Percentiles rank a stretch among this genome's conserved stretches.
These are phyloP conservation scores for Pyrenochaeta sp. DNA, from an alignment of 2,329 filamentous ascomycete species.

Conservation along the genomic window DNA sequence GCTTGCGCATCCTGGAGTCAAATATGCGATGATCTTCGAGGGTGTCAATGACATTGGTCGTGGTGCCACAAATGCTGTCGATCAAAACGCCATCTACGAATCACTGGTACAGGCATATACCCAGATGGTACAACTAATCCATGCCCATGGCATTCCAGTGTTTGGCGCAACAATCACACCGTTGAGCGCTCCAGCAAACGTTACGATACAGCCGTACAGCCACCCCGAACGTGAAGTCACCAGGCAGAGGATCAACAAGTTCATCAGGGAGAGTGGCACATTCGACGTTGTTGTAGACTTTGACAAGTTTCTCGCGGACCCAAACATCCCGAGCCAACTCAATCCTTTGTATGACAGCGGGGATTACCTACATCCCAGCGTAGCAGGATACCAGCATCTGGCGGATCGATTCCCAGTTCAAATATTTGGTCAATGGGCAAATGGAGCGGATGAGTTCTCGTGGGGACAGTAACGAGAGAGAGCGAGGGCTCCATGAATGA, in stretches of 20 bases:
- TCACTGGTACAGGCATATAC: conserved; percentile 65
- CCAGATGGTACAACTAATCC: conserved; percentile 65
- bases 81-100: conserved; percentile 60
- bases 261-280: conserved; percentile 64
- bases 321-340: conserved; percentile 58
- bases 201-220: conserved; percentile 24
- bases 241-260: conserved; percentile 66
- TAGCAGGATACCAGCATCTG: conserved; percentile 66
- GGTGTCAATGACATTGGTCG: conserved; percentile 62
- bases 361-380: conserved; percentile 72
- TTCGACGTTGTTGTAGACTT: conserved; percentile 73
- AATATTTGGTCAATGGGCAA: conserved; percentile 55
- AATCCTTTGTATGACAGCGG: conserved; percentile 64
- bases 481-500: neutral
- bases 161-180: conserved; percentile 74
- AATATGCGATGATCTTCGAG: conserved; percentile 42
- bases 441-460: conserved; percentile 22
- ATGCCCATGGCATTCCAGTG: conserved; percentile 63
- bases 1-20: conserved; percentile 64
- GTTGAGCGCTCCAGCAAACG: conserved; percentile 57
- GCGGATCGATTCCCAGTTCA: conserved; percentile 66
- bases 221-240: conserved; percentile 64
- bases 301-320: conserved; percentile 64
- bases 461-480: conserved; percentile 5
- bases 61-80: conserved; percentile 53